Base-by-base conservation (phyloP, 1,284 basidiomycete genomes). In the Papiliotrema laurentii region DNA sequence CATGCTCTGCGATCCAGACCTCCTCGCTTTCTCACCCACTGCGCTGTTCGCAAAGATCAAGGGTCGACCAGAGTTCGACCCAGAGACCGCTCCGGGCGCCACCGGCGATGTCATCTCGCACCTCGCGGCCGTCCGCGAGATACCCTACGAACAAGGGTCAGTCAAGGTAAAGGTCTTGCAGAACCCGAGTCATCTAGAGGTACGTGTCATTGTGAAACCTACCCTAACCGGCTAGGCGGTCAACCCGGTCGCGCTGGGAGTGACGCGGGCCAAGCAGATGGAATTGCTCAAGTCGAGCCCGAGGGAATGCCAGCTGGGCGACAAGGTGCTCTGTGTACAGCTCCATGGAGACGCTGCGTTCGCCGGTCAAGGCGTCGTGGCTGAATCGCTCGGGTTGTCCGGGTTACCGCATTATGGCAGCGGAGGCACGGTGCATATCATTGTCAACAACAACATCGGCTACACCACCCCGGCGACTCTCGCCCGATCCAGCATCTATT, bases 241-340 rank as follows among this genome's bases (percentile, higher is more conserved):
- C 48, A 87, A 86, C 59, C 86, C 90, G 1, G 83, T 92, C 34
- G 89, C 86, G 0, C 72, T 91, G 2, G 90, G 90, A 0, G 90
- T 93, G 73, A 89, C 89, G 4, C 83, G 91, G 24, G 90, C 90
- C 2, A 89, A 94, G 69, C 91, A 96, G 70, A 91, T 87, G 67
- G 80, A 86, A 7, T 79, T 91, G 13, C 78, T 92, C 46, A 86
- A 85, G 67, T 69, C 70, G 24, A 71, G 72, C 1, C 72, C 80
- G 0, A 75, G 77, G 1, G 83, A 85, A 43, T 90, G 88, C 64
- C 81, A 81, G 65, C 79, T 91, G 0, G 89, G 89, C 1, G 87
- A 91, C 64, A 83, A 79, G 57, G 89, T 86, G 3, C 84, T 93
- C 80, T 89, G 85, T 57, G 84, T 93, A 0, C 88, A 91, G 62